Percentiles rank a stretch among this genome's conserved stretches.
These are phyloP conservation scores for Diplogelasinospora grovesii DNA, from an alignment of 495 filamentous ascomycete genomes.

Conservation along the genomic window DNA sequence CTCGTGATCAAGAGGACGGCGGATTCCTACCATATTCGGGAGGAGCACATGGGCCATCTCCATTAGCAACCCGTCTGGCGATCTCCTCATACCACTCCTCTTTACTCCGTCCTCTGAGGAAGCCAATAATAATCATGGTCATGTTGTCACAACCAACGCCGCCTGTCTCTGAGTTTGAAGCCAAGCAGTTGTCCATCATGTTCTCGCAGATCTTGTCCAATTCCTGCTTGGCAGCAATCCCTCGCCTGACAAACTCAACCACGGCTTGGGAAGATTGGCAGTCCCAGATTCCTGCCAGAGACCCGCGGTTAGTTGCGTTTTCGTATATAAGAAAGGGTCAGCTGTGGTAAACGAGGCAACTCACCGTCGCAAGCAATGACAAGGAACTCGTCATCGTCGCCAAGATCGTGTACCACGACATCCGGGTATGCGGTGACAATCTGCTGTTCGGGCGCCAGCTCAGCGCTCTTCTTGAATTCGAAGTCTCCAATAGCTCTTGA, in stretches of 20 bases:
- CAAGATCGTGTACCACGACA: slow-evolving; percentile 81
- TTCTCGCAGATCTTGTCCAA: slow-evolving; percentile 94
- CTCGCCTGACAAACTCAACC: slow-evolving; percentile 90
- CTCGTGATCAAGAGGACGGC: slow-evolving; percentile 17
- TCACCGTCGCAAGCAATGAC: slow-evolving; percentile 95
- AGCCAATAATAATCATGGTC: slow-evolving; percentile 90
- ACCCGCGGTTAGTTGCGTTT: slow-evolving; percentile 5
- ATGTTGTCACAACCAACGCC: slow-evolving; percentile 99
- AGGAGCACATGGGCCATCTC: slow-evolving; percentile 96
- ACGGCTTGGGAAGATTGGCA: slow-evolving; percentile 97
- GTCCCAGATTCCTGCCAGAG: slow-evolving; percentile 84
- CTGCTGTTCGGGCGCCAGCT: slow-evolving; percentile 91
- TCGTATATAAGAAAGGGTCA: slow-evolving; percentile 1
- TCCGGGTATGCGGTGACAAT: slow-evolving; percentile 97
- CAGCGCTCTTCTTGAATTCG: slow-evolving; percentile 98
- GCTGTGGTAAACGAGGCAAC: slow-evolving; percentile 15
- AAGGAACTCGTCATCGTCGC: slow-evolving; percentile 92
- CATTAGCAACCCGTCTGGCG: slow-evolving; percentile 86
- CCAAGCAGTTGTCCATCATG: slow-evolving; percentile 99
- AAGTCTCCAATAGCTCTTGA: slow-evolving; percentile 98
- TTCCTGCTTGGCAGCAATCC: slow-evolving; percentile 91
- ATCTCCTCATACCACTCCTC: slow-evolving; percentile 98
- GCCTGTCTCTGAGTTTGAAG: slow-evolving; percentile 94
- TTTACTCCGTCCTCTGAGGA: slow-evolving; percentile 85
- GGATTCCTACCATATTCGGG: slow-evolving; percentile 92